Base-by-base conservation (phyloP, 352 stramenopile species). In the Phytophthora pseudosyringae region DNA sequence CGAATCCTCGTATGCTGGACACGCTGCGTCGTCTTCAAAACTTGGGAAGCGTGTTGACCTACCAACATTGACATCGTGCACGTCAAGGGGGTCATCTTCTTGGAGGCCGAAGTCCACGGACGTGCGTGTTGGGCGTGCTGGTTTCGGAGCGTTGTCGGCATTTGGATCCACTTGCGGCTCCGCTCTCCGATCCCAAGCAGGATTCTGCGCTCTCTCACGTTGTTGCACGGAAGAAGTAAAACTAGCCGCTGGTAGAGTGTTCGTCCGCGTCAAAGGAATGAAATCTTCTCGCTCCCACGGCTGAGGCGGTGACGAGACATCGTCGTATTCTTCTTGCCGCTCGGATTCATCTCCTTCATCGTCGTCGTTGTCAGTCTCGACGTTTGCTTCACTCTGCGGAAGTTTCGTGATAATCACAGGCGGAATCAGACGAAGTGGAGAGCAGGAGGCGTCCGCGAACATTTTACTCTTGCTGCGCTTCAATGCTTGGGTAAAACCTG, bases 1-100 rank as follows among this genome's bases (percentile, higher is more conserved):
- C 1, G 29, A 52, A 41, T 89, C 77, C 40, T 90, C 81, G 59
- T 88, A 91, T 0, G 78, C 82, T 57, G 78, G 80, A 51, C 78
- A 91, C 3, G 69, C 80, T 5, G 71, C 48, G 9, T 89, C 78
- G 39, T 91, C 80, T 77, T 88, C 81, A 29, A 87, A 84, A 5
- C 68, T 87, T 28, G 74, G 76, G 33, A 86, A 78, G 2, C 58
- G 58, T 0, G 44, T 25, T 44, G 64, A 59, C 46, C 52, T 69
- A 47, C 48, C 57, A 43, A 33, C 58, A 39, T 57, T 78, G 4
- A 67, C n/a, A 5, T 64, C 43, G 29, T 56, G 11, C 35, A 53
- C 54, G 10, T 32, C 41, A 59, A 36, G 33, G 3, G 50, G 10
- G 51, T 64, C 57, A 25, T 67, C 64, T 53, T 70, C 64, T 29